A percentile compares a stretch with the other conserved stretches of the same genome.
phyloP scores from a whole-genome alignment of 768 basidiomycete genomes.

The Suillus bovinus region DNA sequence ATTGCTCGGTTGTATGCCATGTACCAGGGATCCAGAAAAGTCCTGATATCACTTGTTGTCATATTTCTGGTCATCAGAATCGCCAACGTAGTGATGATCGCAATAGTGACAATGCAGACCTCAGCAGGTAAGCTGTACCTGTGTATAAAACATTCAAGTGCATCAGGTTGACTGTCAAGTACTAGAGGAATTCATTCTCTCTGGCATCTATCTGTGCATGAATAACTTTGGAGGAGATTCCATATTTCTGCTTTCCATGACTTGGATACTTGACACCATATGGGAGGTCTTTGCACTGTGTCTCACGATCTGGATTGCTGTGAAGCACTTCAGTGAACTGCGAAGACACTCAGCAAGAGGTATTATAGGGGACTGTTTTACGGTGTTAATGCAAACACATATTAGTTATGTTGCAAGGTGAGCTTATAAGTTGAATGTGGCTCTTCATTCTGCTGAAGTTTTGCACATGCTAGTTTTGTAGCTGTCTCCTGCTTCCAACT shows the following conservation, averaged over 20 bases:
- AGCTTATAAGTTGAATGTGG: neutral
- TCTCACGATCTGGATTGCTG: too few species aligned
- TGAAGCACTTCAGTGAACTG: too few species aligned
- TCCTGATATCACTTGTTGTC: neutral
- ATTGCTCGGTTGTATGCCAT: neutral
- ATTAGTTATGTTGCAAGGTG: neutral
- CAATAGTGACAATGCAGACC: fast-evolving
- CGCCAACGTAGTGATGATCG: neutral
- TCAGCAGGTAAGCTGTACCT: neutral
- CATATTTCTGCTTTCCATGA: too few species aligned
- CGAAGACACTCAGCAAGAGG: too few species aligned
- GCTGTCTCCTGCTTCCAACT: neutral
- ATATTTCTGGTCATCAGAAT: neutral
- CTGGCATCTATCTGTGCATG: neutral
- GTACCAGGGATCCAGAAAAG: neutral
- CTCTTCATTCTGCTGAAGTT: neutral
- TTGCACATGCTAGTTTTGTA: neutral
- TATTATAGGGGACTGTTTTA: too few species aligned
- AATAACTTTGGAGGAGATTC: neutral
- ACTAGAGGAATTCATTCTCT: neutral
- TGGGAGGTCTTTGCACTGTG: too few species aligned
- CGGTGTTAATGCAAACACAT: neutral
- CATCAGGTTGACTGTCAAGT: neutral
- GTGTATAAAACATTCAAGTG: neutral
- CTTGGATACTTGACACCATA: too few species aligned